Conservation (phyloP, 352 stramenopile species). For the Phytophthora chlamydospora region DNA sequence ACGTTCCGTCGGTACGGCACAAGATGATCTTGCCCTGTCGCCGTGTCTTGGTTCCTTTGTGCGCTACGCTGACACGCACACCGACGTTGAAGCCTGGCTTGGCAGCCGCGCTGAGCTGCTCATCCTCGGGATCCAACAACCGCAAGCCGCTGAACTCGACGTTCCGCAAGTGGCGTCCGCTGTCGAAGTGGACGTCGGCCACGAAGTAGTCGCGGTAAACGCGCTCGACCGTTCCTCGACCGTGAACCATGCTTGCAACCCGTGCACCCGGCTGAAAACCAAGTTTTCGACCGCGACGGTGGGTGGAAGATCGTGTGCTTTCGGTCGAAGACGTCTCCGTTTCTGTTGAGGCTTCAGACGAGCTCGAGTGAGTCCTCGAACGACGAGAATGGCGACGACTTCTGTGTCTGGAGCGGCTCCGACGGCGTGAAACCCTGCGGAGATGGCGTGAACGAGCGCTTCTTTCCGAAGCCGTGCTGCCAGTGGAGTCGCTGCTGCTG, state of each 20-base stretch:
- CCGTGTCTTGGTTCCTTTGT: conserved; percentile 60
- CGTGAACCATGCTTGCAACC: conserved; percentile 39
- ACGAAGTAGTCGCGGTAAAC: conserved; percentile 75
- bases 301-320: conserved; percentile 3
- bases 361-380: conserved; percentile 6
- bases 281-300: conserved; percentile 8
- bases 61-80: conserved; percentile 40
- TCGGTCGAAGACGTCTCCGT: conserved; percentile 27
- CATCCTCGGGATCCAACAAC: conserved; percentile 28
- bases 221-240: conserved; percentile 61
- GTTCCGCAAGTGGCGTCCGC: conserved; percentile 57
- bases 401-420: conserved; percentile 10
- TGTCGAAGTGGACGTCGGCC: conserved; percentile 74
- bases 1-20: conserved; percentile 65
- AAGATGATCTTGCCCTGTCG: conserved; percentile 54
- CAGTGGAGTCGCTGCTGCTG: conserved; percentile 14
- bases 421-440: conserved; percentile 8
- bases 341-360: conserved; percentile 22
- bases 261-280: conserved; percentile 63
- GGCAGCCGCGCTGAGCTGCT: conserved; percentile 14
- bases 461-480: conserved; percentile 15
- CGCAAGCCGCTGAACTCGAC: conserved; percentile 57
- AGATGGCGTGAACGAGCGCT: neutral
- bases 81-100: conserved; percentile 31
- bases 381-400: neutral